These are phyloP conservation scores for Colletotrichum musae DNA, from an alignment of 2,329 filamentous ascomycete species.

Conservation along the genomic window DNA sequence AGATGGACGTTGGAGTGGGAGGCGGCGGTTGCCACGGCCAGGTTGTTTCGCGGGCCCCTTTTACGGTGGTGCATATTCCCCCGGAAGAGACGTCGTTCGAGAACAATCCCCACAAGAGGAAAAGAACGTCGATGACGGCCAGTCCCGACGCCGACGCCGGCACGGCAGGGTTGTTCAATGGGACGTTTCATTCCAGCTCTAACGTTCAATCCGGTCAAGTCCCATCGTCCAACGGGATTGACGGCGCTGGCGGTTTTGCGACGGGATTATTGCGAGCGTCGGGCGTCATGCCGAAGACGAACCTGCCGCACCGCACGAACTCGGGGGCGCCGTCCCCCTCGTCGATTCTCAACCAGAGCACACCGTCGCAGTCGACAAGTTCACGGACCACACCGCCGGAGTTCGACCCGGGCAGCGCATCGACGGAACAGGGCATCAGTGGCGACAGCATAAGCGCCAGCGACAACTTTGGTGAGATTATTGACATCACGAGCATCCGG, in stretches of 20 bases:
- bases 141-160: not conserved
- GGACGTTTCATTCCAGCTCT: not conserved
- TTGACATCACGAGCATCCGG: conserved; percentile 37
- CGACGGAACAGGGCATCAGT: conserved; percentile 1
- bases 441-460: not conserved
- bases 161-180: conserved; percentile 6
- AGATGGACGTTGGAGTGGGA: not conserved
- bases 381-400: conserved; percentile 18
- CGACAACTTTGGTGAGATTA: conserved; percentile 9
- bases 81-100: not conserved
- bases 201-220: not conserved
- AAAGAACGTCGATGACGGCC: conserved; percentile 36
- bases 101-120: conserved; percentile 42
- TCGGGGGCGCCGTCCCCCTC: conserved; percentile 18
- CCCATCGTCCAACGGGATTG: conserved; percentile 1
- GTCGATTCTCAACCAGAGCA: conserved; percentile 24
- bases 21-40: not conserved
- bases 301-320: conserved; percentile 34
- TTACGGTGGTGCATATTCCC: not conserved
- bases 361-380: conserved; percentile 31
- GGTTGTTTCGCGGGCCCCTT: not conserved
- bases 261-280: conserved; percentile 16
- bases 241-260: conserved; percentile 21
- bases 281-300: conserved; percentile 16
- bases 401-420: conserved; percentile 2